These are phyloP conservation scores for Trifolium repens DNA, from an alignment of 306 rosid genomes.

Conservation along the genomic window DNA sequence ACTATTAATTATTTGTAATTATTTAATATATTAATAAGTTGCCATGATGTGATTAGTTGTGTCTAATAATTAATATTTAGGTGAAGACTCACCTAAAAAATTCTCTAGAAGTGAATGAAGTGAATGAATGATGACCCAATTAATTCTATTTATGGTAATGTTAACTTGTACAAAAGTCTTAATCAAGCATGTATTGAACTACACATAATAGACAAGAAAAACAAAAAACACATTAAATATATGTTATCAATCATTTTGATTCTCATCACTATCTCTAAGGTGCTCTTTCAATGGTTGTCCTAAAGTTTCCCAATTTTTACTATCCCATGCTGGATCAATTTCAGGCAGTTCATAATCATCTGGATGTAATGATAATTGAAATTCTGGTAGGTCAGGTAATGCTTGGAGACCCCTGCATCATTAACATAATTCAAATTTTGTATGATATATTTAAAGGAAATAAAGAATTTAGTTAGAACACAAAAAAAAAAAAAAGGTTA, in stretches of 20 bases:
- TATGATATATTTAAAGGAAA: constrained; percentile 30
- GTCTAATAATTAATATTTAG: too few relatives aligned
- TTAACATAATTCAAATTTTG: neutral
- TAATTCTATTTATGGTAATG: neutral
- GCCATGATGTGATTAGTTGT: too few relatives aligned
- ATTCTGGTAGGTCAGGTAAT: constrained; percentile 91
- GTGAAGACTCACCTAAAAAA: too few relatives aligned
- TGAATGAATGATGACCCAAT: constrained; percentile 2
- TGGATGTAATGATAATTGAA: constrained; percentile 81
- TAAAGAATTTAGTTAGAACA: neutral
- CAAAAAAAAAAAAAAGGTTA: neutral
- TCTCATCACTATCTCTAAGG: constrained; percentile 72
- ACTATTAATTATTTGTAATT: too few relatives aligned
- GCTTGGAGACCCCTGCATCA: constrained; percentile 72
- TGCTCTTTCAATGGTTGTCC: constrained; percentile 76
- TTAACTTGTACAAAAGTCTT: neutral
- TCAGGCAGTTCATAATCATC: constrained; percentile 82
- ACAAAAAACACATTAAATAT: constrained; percentile 13
- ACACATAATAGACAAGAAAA: constrained; percentile 23
- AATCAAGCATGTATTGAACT: constrained; percentile 15
- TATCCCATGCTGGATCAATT: constrained; percentile 73
- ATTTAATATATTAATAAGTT: too few relatives aligned
- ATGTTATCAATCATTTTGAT: constrained; percentile 43
- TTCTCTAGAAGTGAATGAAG: neutral
- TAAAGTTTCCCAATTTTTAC: constrained; percentile 60